phyloP scores from a whole-genome alignment of 441 rosid genomes.

The Omphalea diandra region DNA sequence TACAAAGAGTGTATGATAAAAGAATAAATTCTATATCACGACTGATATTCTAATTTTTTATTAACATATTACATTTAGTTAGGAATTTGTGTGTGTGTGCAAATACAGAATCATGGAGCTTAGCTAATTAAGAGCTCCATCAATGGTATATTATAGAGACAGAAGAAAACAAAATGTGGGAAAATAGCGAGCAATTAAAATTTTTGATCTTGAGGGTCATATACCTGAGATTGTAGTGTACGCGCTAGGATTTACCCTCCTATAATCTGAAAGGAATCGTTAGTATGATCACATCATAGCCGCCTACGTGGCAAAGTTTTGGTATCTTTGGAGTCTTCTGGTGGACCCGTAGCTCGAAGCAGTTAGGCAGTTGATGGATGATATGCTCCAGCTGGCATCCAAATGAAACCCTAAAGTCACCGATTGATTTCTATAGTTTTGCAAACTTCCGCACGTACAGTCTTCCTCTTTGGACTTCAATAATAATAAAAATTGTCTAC shows the following conservation, averaged over 20 bases:
- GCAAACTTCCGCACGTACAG: neutral
- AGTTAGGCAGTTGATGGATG: conserved; percentile 52
- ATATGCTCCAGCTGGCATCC: conserved; percentile 47
- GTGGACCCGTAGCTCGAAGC: conserved; percentile 35
- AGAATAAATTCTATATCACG: no score
- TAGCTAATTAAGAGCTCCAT: no score
- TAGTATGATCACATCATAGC: conserved; percentile 30
- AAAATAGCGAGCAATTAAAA: no score
- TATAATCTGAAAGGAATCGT: conserved; percentile 20
- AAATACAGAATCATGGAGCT: no score
- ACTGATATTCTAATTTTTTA: no score
- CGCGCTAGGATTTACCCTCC: conserved; percentile 15
- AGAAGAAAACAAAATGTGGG: no score
- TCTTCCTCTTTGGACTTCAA: neutral
- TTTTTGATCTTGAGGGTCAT: no score
- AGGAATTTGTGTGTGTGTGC: no score
- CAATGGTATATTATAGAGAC: no score
- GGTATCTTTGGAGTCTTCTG: conserved; percentile 23
- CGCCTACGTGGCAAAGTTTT: conserved; percentile 38
- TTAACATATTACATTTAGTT: no score
- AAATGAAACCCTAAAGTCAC: conserved; percentile 16
- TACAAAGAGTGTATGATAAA: no score
- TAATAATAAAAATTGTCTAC: conserved; percentile 21
- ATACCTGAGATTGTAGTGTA: no score
- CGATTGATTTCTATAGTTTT: conserved; percentile 19